Base-by-base conservation (phyloP, 116 monocot species). In the Cymodocea nodosa region DNA sequence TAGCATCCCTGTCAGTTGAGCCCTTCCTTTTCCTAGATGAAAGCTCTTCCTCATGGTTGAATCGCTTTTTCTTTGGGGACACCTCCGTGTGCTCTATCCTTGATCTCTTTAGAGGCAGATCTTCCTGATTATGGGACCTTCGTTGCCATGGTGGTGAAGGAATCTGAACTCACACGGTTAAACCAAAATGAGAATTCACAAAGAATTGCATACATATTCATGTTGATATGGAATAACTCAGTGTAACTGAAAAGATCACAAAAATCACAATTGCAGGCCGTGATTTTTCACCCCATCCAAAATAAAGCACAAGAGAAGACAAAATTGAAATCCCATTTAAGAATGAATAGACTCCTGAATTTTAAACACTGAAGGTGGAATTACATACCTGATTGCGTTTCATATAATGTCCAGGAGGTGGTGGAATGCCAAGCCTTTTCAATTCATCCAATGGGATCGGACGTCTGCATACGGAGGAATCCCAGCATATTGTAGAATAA, bases 401-500 rank as follows among this genome's bases (percentile, higher is more conserved):
- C 77, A 91, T 76, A 62, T 87, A 97, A 49, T 70, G 81, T 48
- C 88, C 91, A 3, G 91, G 97, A 64, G 97, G 97, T 39, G 78
- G 82, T 57, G 83, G 76, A 66, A 97, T 97, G 22, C 97, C 97
- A 49, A 97, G 85, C 69, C 78, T 81, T 70, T 91, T 88, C 70
- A 97, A 69, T 64, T 91, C 97, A 73, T 91, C 88, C 68, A 70
- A 75, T 6, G 97, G 97, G 67, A 91, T 97, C 18, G 83, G 87
- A 35, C 82, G 81, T 67, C 97, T 97, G 51, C 19, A 24, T 65
- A 15, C 15, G 50, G 15, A 51, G 40, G 15, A n/a, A 62, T 30
- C 30, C n/a, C 16, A 65, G 13, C 15, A 65, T 11, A 65, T 8
- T 44, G 44, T 12, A 54, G 20, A 54, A 54, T 16, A 54, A 65